These are phyloP conservation scores for Phaeophleospora eucalypticola DNA, from an alignment of 2,329 filamentous ascomycete genomes.

Conservation along the genomic window DNA sequence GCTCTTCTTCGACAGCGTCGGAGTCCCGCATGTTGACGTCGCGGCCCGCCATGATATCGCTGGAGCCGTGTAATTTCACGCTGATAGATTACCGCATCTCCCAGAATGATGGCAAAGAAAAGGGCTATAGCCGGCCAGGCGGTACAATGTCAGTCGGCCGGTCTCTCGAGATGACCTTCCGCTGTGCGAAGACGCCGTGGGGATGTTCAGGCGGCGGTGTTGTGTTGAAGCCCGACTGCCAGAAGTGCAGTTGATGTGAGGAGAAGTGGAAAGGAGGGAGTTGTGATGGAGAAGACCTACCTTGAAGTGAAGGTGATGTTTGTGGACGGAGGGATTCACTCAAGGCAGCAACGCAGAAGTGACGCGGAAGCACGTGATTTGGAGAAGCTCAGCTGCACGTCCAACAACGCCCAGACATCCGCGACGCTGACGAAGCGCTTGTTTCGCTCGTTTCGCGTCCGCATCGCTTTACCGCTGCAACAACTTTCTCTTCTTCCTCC, in stretches of 20 bases:
- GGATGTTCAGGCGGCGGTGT: too few relatives aligned
- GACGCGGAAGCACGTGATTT: not conserved
- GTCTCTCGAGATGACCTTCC: too few relatives aligned
- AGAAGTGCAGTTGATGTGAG: not conserved
- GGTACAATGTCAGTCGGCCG: too few relatives aligned
- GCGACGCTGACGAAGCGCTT: not conserved
- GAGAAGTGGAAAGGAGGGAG: not conserved
- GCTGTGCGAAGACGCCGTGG: too few relatives aligned
- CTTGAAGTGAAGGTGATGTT: not conserved
- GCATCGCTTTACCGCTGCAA: not conserved
- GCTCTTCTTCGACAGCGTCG: conserved; percentile 45
- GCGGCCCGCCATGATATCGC: conserved; percentile 28
- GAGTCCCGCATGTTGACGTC: conserved; percentile 37
- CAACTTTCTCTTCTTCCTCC: not conserved
- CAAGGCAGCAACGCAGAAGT: not conserved
- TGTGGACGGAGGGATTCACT: not conserved
- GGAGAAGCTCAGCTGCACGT: too few relatives aligned
- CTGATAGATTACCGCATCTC: too few relatives aligned
- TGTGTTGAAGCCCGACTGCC: too few relatives aligned
- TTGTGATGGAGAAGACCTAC: not conserved
- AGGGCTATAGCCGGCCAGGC: too few relatives aligned
- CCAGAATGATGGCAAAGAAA: too few relatives aligned
- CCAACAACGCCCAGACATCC: not conserved
- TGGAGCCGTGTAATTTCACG: too few relatives aligned
- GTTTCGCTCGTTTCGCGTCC: not conserved